phyloP scores from a whole-genome alignment of 129 eudicot species.

The Flaveria sonorensis region DNA sequence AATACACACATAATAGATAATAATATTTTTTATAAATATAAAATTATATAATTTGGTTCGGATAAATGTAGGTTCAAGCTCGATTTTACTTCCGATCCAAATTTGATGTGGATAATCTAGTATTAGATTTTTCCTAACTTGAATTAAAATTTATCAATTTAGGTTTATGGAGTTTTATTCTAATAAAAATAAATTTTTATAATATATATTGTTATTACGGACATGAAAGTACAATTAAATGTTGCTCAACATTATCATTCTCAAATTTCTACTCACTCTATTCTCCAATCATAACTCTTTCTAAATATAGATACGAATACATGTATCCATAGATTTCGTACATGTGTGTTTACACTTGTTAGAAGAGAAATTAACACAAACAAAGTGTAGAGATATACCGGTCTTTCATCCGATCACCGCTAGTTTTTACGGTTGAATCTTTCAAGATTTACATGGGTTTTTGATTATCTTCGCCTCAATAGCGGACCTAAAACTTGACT shows the following conservation, averaged over 20 bases:
- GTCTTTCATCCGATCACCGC: constrained; percentile 41
- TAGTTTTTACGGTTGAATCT: constrained; percentile 24
- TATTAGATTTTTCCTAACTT: too few relatives aligned
- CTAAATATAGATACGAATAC: constrained; percentile 27
- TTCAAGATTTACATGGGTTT: constrained; percentile 32
- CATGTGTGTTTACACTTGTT: constrained; percentile 8
- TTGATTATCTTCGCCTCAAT: constrained; percentile 2
- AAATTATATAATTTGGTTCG: too few relatives aligned
- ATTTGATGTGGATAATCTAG: too few relatives aligned
- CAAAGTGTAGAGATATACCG: constrained; percentile 17
- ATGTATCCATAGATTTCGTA: constrained; percentile 26
- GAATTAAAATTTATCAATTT: too few relatives aligned
- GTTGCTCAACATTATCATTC: constrained; percentile 28
- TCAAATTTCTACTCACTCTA: constrained; percentile 19
- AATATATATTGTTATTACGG: constrained; percentile 31
- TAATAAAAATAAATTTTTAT: not conserved
- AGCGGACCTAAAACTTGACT: too few relatives aligned
- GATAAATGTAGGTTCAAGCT: too few relatives aligned
- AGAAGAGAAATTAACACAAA: constrained; percentile 15
- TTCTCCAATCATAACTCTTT: constrained; percentile 27
- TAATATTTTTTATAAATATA: too few relatives aligned
- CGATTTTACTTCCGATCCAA: too few relatives aligned
- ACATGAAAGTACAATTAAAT: constrained; percentile 48
- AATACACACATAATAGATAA: too few relatives aligned
- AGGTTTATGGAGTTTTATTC: too few relatives aligned